Conservation (phyloP, 2,329 filamentous ascomycete genomes). For the Tolypocladium album region DNA sequence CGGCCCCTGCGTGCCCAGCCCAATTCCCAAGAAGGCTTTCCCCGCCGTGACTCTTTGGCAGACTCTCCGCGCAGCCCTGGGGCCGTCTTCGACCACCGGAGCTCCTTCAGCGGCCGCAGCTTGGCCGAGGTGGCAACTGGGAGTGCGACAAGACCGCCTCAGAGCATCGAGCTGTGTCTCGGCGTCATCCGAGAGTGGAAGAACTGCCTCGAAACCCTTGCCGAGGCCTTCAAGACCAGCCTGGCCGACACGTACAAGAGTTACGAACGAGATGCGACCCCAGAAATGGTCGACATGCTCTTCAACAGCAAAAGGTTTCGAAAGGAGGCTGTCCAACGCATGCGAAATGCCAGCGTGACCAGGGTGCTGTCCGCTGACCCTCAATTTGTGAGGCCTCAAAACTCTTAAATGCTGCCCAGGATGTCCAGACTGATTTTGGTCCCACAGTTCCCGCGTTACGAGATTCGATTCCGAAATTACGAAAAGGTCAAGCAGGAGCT, state of each 20-base stretch:
- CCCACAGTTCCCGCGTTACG: slow-evolving; percentile 29
- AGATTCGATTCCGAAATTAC: slow-evolving; percentile 36
- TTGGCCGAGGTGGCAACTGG: slow-evolving; percentile 20
- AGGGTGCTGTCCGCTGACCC: slow-evolving; percentile 31
- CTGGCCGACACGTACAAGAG: slow-evolving; percentile 33
- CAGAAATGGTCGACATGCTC: slow-evolving; percentile 29
- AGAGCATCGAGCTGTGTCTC: slow-evolving; percentile 21
- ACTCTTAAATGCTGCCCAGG: not conserved
- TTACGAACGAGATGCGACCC: slow-evolving; percentile 32
- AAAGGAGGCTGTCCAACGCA: slow-evolving; percentile 29
- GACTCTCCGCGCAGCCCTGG: slow-evolving; percentile 20
- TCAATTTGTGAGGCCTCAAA: slow-evolving; percentile 24
- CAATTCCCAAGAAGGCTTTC: slow-evolving; percentile 11
- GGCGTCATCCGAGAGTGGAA: slow-evolving; percentile 33
- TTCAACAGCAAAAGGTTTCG: slow-evolving; percentile 31
- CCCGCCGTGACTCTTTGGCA: slow-evolving; percentile 16
- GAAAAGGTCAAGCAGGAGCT: slow-evolving; percentile 33
- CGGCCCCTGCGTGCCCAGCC: slow-evolving; percentile 12
- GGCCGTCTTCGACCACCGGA: slow-evolving; percentile 21
- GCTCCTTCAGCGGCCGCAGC: slow-evolving; percentile 26
- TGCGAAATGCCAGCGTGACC: slow-evolving; percentile 34
- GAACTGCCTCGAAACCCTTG: slow-evolving; percentile 27
- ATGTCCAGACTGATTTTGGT: slow-evolving; percentile 4
- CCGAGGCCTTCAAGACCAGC: slow-evolving; percentile 28
- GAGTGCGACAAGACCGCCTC: slow-evolving; percentile 10